These are phyloP conservation scores for Starmerella potacharoeniae DNA, from an alignment of 805 yeast genomes.

Conservation along the genomic window DNA sequence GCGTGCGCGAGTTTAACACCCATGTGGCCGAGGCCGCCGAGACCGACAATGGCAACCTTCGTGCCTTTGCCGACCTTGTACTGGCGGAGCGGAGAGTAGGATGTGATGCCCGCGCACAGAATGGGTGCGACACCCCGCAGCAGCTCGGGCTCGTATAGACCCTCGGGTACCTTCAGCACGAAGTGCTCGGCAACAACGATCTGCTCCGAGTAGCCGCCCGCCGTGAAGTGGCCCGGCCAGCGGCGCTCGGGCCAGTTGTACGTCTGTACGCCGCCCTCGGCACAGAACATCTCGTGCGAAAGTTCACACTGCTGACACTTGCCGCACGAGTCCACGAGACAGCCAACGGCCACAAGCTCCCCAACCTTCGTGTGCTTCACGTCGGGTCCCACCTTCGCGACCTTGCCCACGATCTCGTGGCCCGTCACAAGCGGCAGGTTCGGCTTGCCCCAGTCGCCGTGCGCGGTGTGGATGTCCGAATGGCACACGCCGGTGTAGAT, in stretches of 20 bases:
- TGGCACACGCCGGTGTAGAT: constrained; percentile 39
- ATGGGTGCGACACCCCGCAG: constrained; percentile 52
- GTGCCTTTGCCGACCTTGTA: constrained; percentile 39
- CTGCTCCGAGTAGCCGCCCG: constrained; percentile 34
- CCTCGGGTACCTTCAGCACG: constrained; percentile 53
- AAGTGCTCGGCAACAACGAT: constrained; percentile 44
- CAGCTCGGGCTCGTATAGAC: constrained; percentile 33
- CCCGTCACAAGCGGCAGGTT: constrained; percentile 36
- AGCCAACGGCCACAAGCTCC: constrained; percentile 73
- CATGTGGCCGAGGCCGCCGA: constrained; percentile 60
- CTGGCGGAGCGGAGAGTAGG: constrained; percentile 50
- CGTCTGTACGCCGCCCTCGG: constrained; percentile 36
- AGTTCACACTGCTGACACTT: constrained; percentile 48
- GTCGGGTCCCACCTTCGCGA: constrained; percentile 43
- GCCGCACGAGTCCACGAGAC: constrained; percentile 49
- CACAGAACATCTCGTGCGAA: constrained; percentile 49
- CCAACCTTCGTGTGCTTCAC: constrained; percentile 46
- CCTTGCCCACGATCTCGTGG: constrained; percentile 34
- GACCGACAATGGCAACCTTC: constrained; percentile 48
- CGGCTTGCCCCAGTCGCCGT: constrained; percentile 40
- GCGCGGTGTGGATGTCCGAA: constrained; percentile 42
- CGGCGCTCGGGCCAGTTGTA: constrained; percentile 32
- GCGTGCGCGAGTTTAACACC: constrained; percentile 48
- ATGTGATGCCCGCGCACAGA: constrained; percentile 69
- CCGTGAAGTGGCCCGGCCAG: constrained; percentile 52